Conservation (phyloP, 306 rosid species). For the Cicer chorassanicum region DNA sequence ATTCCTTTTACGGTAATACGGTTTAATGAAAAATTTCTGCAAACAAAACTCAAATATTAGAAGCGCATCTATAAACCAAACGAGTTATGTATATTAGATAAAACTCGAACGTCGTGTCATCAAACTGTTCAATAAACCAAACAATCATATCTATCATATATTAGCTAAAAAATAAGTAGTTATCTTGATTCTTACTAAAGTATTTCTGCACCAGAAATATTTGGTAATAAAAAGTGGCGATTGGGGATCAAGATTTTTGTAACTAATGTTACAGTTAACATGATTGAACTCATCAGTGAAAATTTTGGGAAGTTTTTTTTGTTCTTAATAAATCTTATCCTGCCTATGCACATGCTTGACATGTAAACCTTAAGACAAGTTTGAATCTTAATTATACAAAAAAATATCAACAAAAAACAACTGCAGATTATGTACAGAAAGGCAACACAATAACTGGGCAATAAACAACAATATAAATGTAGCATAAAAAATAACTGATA, state of each 20-base stretch:
- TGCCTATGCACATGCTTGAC: slow-evolving; percentile 3
- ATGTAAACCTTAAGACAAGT: slow-evolving; percentile 3
- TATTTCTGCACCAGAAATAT: slow-evolving; percentile 27
- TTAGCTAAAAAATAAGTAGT: slow-evolving; percentile 27
- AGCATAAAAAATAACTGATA: slow-evolving; percentile 23
- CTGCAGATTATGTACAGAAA: too few species aligned
- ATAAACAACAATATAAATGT: neutral
- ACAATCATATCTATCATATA: slow-evolving; percentile 15
- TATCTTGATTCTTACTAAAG: slow-evolving; percentile 24
- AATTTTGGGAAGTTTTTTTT: slow-evolving; percentile 13
- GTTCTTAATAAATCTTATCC: slow-evolving; percentile 30
- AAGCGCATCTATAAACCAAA: neutral
- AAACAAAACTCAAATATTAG: slow-evolving; percentile 40
- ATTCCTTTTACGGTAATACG: slow-evolving; percentile 76
- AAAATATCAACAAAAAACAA: neutral
- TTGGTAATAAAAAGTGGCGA: neutral
- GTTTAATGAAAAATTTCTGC: slow-evolving; percentile 82
- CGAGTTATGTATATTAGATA: neutral
- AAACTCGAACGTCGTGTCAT: neutral
- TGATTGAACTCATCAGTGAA: slow-evolving; percentile 8
- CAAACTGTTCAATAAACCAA: slow-evolving; percentile 36
- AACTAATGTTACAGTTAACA: slow-evolving; percentile 6
- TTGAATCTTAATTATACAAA: slow-evolving; percentile 14
- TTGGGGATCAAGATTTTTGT: neutral
- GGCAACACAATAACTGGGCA: slow-evolving; percentile 10